Base-by-base conservation (phyloP, 305 asterid species). In the Fraxinus latifolia region DNA sequence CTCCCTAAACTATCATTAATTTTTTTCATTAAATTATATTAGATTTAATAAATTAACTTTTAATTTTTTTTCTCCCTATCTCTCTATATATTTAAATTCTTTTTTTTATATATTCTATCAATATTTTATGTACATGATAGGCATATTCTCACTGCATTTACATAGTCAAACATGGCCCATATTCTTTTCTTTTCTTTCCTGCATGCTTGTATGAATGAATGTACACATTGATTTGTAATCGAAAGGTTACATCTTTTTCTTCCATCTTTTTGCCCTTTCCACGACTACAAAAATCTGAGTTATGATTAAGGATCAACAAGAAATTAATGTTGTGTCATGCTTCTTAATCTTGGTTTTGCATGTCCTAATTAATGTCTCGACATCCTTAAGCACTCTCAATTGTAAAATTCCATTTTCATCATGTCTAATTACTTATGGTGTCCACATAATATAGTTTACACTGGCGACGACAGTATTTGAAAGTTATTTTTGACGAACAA, bases 141-240 rank as follows among this genome's bases (percentile, higher is more conserved):
- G 50, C 19, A 3, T 47, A 67, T 67, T 67, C 74, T 67, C 32
- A 27, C 7, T 68, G 21, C 74, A 25, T 65, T 4, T 25, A 67
- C 8, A 33, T 12, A 71, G 42, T 8, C 47, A 14, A 71, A 8
- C 11, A 31, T 42, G 36, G 70, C 39, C 53, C 21, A 62, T 6
- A 53, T 77, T 31, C 23, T 33, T 17, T 12, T 44, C 55, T 47
- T 47, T 77, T 55, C 53, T 17, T 74, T 42, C 32, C 1, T 74
- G 91, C 89, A 84, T 79, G 91, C 91, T 81, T 80, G 80, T 80
- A 88, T 84, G 84, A 86, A 76, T 79, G 36, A 68, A 68, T 68
- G 7, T 3, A 11, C n/a, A 36, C 79, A 37, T 29, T 19, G 79
- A 76, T 76, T 82, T 78, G 42, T 58, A 76, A 75, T 81, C 21